Evolutionary conservation across 1,139 yeast genomes (phyloP), one percentile per base, ranked within the genome.

Genomic region (Candida sp.): DNA sequence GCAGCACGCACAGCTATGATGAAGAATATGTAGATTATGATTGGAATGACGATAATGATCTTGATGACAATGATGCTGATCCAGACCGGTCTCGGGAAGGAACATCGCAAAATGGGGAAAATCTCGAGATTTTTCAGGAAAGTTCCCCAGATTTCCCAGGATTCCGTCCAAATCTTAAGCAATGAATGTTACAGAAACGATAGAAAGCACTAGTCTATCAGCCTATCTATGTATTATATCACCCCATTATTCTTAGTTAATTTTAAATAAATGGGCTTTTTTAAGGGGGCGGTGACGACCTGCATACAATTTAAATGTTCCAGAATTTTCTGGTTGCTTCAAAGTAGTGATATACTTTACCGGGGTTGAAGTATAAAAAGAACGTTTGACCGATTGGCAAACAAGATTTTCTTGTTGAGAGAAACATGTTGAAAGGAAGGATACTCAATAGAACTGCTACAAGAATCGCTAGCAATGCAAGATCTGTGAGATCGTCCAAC

Each of bases 171-270:
- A 30, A 15, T 21, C 21, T 44, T 11, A 38, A 46, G 19, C 46
- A 39, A 21, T 23, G 65, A 53, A 5, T 74, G 68, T 49, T 70
- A 70, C 49, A 68, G 72, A 70, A 65, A 62, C 30, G 67, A 66
- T 12, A 44, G 48, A 30, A 49, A 47, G 37, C 30, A 34, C 25
- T 42, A 36, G 40, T 15, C 2, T 32, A 32, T 11, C 11, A 11
- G 11, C 2, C 21, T 8, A 12, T 2, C 3, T 12, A 7, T 12
- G 35, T 33, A 12, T 33, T 33, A 33, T 34, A 8, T 32, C 15
- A 27, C 30, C n/a, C n/a, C n/a, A 9, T 27, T 27, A 27, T 27
- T 9, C 3, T 25, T 25, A 2, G 29, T 25, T 3, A 25, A 25
- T 2, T 2, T 7, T 11, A 25, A 15, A 15, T 15, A 15, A 15